phyloP scores from a whole-genome alignment of 768 basidiomycete genomes.

The Lentinula sp. region DNA sequence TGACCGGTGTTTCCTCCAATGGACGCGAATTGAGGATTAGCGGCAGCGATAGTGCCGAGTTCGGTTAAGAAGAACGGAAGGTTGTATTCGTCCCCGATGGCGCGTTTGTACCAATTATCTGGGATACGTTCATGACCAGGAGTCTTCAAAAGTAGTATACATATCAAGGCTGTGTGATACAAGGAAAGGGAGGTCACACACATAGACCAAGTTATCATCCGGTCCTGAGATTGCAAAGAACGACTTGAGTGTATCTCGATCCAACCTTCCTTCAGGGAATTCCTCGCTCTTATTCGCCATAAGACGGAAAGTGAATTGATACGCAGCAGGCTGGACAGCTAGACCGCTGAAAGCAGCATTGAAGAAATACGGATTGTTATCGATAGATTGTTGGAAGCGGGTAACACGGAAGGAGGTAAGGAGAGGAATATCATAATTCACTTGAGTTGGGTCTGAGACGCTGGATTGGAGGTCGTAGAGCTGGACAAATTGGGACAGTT shows the following conservation, averaged over 20 bases:
- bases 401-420: neutral
- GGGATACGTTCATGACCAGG: conserved; percentile 7
- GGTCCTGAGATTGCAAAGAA: neutral
- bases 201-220: neutral
- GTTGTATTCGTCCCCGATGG: neutral
- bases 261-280: conserved; percentile 2
- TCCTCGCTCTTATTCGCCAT: conserved; percentile 6
- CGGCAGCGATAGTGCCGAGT: neutral
- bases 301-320: neutral
- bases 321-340: neutral
- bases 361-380: conserved; percentile 4
- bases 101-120: conserved; percentile 4
- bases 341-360: neutral
- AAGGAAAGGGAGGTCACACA: neutral
- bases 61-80: neutral
- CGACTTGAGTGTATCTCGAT: neutral
- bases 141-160: neutral
- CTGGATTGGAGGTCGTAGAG: neutral
- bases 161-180: too few species aligned
- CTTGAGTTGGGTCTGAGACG: neutral
- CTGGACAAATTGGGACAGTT: neutral
- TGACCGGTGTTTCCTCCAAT: conserved; percentile 5
- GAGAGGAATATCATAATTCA: conserved; percentile 2
- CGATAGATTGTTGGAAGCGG: neutral
- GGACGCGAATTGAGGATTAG: conserved; percentile 3